These are phyloP conservation scores for Ramularia collo-cygni DNA, from an alignment of 2,329 filamentous ascomycete species.

Conservation along the genomic window DNA sequence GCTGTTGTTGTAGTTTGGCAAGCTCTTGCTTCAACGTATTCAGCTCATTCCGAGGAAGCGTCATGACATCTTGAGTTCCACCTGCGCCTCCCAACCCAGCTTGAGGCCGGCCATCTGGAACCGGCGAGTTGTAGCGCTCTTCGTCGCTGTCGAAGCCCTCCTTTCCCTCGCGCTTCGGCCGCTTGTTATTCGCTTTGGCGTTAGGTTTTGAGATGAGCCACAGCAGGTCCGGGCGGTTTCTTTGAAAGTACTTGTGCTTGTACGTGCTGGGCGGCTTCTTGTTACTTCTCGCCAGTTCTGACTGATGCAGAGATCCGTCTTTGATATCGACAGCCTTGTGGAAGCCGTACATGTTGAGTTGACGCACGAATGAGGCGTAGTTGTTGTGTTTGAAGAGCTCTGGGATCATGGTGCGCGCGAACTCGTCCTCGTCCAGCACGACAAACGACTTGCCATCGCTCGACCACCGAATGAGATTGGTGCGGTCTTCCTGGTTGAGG, in stretches of 20 bases:
- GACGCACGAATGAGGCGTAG: constrained; percentile 94
- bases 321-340: constrained; percentile 78
- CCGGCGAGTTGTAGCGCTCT: constrained; percentile 34
- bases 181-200: constrained; percentile 50
- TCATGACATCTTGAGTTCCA: constrained; percentile 44
- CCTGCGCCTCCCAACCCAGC: constrained; percentile 19
- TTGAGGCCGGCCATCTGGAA: constrained; percentile 18
- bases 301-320: constrained; percentile 96
- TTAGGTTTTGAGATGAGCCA: constrained; percentile 98
- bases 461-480: constrained; percentile 93
- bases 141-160: constrained; percentile 69
- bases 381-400: constrained; percentile 97
- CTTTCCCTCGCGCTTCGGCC: constrained; percentile 46
- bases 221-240: constrained; percentile 81
- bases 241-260: constrained; percentile 91
- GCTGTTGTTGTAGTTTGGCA: constrained; percentile 73
- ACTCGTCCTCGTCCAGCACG: constrained; percentile 90
- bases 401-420: constrained; percentile 65
- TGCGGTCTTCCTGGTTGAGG: constrained; percentile 77
- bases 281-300: constrained; percentile 91
- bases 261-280: constrained; percentile 94
- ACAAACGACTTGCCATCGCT: constrained; percentile 95
- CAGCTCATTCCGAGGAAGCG: constrained; percentile 65
- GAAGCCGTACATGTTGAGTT: constrained; percentile 99
- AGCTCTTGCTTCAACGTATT: constrained; percentile 72